Evolutionary conservation across 225 moss, liverwort and hornwort species (phyloP), one percentile per base, ranked within the genome.

Genomic region (Marchantia polymorpha): DNA sequence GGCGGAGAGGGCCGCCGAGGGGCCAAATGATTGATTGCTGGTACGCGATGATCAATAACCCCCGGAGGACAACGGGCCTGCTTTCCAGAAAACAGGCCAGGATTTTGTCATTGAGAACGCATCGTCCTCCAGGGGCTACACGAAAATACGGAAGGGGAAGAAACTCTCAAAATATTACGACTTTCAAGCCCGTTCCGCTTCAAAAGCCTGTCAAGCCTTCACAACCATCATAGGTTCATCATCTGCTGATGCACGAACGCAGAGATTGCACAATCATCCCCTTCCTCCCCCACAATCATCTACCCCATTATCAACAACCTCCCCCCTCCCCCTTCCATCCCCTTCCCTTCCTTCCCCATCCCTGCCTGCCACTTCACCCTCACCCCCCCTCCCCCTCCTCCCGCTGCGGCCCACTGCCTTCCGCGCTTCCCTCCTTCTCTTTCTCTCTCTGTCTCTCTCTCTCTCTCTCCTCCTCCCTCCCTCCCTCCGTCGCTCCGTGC

Each of bases 161-260:
- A 29, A 31, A 69, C 27, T 26, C 52, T 78, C 31, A 9, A 52
- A 61, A 77, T 81, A 77, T 65, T 58, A 30, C 31, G 51, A 71
- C 11, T 19, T 50, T 54, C 46, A 55, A 60, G 60, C 12, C 31
- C 72, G 22, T 51, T 17, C 10, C 73, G 12, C 30, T 51, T 76
- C 27, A 20, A 78, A 67, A 77, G 76, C 63, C 78, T 78, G 63
- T 78, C 80, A 51, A 50, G 22, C 65, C 29, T 30, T 59, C 80
- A 5, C 67, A 58, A 10, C 69, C 80, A 78, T 83, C 83, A 83
- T 86, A 73, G 69, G 27, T 68, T 31, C 82, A 61, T 82, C 53
- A 61, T 77, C 65, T 69, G 7, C 69, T 52, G 6, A 49, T 77
- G 78, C 83, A 86, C 83, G 83, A 81, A 81, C 70, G n/a, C 78